Evolutionary conservation across 2,329 filamentous ascomycete species (phyloP), one percentile per base, ranked within the genome.

Genomic region (Alternaria sp.): DNA sequence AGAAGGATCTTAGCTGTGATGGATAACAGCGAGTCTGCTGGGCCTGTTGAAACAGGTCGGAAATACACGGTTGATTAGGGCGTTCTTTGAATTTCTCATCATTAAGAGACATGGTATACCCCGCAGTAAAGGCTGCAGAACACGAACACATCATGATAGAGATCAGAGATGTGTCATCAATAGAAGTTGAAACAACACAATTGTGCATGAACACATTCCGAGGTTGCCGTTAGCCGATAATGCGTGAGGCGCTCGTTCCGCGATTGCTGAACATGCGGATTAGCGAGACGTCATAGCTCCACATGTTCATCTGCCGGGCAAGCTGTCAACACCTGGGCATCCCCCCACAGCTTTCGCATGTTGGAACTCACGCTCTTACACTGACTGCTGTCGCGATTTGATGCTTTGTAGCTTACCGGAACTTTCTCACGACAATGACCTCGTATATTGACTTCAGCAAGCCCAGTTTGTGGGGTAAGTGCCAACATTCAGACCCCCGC

Each of bases 381-480:
- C 36, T 21, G 4, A 17, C 43, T 28, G 6, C 47, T 21, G 8
- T 57, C 21, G 25, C 28, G 15, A 13, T 26, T 47, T 17, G 13
- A 5, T 44, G 40, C 23, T 19, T 30, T n/a, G 15, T 25, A 13
- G 13, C 7, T 19, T n/a, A 6, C 26, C 10, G 17, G 9, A 6
- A 5, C 28, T 25, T 3, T 6, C 9, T 36, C 43, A 55, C 49
- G 43, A 71, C 13, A 57, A 77, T 77, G 74, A 68, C 66, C 52
- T 67, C 61, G 47, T 67, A 76, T 45, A 74, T 83, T 51, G 81
- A 83, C 66, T 79, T 85, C 71, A 81, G 70, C 66, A 82, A 85
- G 73, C 81, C 81, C 32, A 82, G 77, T 54, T 70, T 86, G 52
- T 84, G 82, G 82, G 71, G 84, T 86, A 73, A 65, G 82, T 80